Conservation (phyloP, 1,284 basidiomycete genomes). For the Ceratobasidium papillatum region DNA sequence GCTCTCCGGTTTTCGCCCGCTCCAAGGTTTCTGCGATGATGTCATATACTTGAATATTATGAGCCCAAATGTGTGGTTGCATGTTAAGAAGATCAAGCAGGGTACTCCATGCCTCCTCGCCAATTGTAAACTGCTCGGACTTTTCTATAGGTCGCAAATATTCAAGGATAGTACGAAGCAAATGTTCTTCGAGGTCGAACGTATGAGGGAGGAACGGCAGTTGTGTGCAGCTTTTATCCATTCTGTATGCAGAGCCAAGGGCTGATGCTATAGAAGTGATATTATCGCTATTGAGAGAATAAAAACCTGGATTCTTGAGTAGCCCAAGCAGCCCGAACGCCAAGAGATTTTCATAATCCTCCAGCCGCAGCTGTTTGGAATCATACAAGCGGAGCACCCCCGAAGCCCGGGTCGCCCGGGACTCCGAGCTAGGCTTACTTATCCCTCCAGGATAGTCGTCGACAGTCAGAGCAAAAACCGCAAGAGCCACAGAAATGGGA, state of each 20-base stretch:
- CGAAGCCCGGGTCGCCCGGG: neutral
- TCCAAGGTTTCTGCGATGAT: neutral
- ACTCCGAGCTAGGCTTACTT: neutral
- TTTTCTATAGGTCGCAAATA: neutral
- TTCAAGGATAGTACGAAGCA: neutral
- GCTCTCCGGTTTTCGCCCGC: neutral
- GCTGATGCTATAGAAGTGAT: neutral
- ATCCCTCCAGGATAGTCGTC: constrained; percentile 8
- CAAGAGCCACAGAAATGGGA: neutral
- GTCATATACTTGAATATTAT: neutral
- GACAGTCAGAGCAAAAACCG: neutral
- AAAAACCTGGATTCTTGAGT: neutral
- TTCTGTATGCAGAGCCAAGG: neutral
- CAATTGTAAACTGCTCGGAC: neutral
- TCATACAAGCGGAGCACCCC: neutral
- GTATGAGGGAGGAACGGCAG: neutral
- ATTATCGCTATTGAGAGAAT: neutral
- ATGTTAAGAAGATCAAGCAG: neutral
- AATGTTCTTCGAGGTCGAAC: neutral
- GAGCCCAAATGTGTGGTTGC: constrained; percentile 8
- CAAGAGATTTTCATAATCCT: neutral
- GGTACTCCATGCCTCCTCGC: neutral
- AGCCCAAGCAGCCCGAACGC: constrained; percentile 18
- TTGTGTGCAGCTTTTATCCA: neutral
- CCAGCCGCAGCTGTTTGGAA: neutral